A percentile compares a stretch with the other conserved stretches of the same genome.
These are phyloP conservation scores for Aureobasidium sp. DNA, from an alignment of 2,329 filamentous ascomycete genomes.

Conservation along the genomic window DNA sequence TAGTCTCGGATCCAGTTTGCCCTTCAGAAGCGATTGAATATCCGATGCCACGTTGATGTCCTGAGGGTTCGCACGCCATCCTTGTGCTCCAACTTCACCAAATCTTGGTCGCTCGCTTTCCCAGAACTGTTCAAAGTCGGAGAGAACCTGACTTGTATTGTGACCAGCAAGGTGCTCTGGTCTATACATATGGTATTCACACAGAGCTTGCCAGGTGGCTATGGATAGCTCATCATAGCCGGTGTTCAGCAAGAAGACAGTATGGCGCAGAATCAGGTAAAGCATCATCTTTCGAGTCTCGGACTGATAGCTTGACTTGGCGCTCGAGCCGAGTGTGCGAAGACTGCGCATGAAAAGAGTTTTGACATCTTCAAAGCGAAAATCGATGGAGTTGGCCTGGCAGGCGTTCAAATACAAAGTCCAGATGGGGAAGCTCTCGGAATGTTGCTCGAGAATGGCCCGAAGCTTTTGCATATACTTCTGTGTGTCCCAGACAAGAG, in stretches of 20 bases:
- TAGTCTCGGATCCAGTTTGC: slow-evolving; percentile 18
- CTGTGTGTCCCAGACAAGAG: slow-evolving; percentile 63
- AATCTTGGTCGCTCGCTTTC: slow-evolving; percentile 73
- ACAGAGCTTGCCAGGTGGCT: slow-evolving; percentile 72
- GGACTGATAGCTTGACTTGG: neutral
- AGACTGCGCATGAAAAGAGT: slow-evolving; percentile 54
- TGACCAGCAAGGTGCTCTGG: slow-evolving; percentile 31
- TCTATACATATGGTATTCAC: slow-evolving; percentile 64
- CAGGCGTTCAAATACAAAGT: slow-evolving; percentile 62
- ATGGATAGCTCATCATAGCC: slow-evolving; percentile 73
- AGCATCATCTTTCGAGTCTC: slow-evolving; percentile 43
- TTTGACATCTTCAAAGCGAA: slow-evolving; percentile 62
- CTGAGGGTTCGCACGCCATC: slow-evolving; percentile 55
- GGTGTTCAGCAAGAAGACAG: slow-evolving; percentile 64
- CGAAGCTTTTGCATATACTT: slow-evolving; percentile 60
- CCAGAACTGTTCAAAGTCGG: slow-evolving; percentile 68
- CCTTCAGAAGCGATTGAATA: neutral
- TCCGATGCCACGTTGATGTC: slow-evolving; percentile 19
- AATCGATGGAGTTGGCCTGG: slow-evolving; percentile 59
- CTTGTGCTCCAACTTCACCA: slow-evolving; percentile 63
- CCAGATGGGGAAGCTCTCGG: slow-evolving; percentile 61
- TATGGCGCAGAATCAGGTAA: slow-evolving; percentile 70
- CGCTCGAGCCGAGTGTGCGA: slow-evolving; percentile 3
- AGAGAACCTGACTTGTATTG: slow-evolving; percentile 19
- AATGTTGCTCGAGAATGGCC: slow-evolving; percentile 49